phyloP scores from a whole-genome alignment of 2,329 filamentous ascomycete species.

The Myotisia sp. region DNA sequence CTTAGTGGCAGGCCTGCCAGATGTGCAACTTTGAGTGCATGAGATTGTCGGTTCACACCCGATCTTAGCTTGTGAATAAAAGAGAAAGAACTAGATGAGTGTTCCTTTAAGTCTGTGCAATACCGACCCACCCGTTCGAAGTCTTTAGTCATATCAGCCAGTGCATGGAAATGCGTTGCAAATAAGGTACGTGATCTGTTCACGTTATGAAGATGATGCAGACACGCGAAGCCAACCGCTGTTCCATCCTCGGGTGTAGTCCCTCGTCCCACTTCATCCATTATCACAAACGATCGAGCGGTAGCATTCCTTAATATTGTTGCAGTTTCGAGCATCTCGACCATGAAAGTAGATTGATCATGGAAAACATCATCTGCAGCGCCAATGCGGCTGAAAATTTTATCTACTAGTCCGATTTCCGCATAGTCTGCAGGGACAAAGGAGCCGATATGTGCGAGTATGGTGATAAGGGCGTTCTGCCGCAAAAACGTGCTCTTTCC shows the following conservation, averaged over 20 bases:
- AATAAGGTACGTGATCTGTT: slow-evolving; percentile 75
- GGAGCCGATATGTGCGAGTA: slow-evolving; percentile 81
- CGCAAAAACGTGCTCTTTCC: slow-evolving; percentile 93
- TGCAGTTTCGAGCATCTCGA: slow-evolving; percentile 96
- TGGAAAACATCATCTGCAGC: slow-evolving; percentile 90
- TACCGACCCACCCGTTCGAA: slow-evolving; percentile 54
- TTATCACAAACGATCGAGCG: slow-evolving; percentile 75
- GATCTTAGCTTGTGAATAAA: slow-evolving; percentile 71
- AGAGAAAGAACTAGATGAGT: slow-evolving; percentile 53
- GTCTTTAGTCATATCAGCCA: slow-evolving; percentile 60
- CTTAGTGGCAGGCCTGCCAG: slow-evolving; percentile 67
- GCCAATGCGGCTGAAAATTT: slow-evolving; percentile 84
- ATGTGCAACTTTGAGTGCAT: slow-evolving; percentile 86
- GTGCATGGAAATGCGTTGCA: slow-evolving; percentile 81
- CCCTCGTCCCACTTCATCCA: slow-evolving; percentile 93
- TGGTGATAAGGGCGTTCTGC: slow-evolving; percentile 87
- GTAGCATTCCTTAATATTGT: slow-evolving; percentile 79
- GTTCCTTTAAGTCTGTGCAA: slow-evolving; percentile 80
- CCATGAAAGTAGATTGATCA: slow-evolving; percentile 97
- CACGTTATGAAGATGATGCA: slow-evolving; percentile 66
- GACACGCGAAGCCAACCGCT: slow-evolving; percentile 75
- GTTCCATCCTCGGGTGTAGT: slow-evolving; percentile 87
- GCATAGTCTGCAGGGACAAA: slow-evolving; percentile 84
- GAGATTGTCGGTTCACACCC: slow-evolving; percentile 74
- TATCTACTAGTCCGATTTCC: slow-evolving; percentile 81